Evolutionary conservation across 2,329 filamentous ascomycete genomes (phyloP).

Genomic region (Fusarium sulawesiense): DNA sequence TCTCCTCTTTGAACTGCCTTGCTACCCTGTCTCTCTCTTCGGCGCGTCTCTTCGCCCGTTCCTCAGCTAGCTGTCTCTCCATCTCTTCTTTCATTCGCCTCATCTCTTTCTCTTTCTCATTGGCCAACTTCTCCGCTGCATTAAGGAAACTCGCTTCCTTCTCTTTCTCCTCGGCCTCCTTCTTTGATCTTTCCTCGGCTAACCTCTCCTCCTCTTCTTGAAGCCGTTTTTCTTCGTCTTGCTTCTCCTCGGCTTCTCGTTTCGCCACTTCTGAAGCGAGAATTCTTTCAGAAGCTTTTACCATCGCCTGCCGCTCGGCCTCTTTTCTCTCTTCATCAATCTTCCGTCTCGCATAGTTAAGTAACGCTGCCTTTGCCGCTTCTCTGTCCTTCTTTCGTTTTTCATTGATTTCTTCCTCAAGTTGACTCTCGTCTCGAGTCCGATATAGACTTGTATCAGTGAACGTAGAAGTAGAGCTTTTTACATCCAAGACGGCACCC

Average conservation of each 20-base stretch:
- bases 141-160: not conserved
- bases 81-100: not conserved
- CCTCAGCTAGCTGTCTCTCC: not conserved
- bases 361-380: not conserved
- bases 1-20: not conserved
- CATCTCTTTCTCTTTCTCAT: not conserved
- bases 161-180: not conserved
- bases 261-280: not conserved
- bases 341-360: not conserved
- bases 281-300: not conserved
- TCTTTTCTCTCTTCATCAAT: not conserved
- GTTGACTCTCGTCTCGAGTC: not conserved
- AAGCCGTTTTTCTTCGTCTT: not conserved
- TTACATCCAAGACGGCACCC: not conserved
- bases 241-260: not conserved
- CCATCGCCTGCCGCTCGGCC: not conserved
- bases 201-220: not conserved
- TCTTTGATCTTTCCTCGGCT: not conserved
- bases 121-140: not conserved
- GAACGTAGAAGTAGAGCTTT: not conserved
- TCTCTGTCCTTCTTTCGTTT: not conserved
- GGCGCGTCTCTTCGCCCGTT: not conserved
- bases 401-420: not conserved
- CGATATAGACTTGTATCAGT: not conserved
- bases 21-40: constrained; percentile 5